Evolutionary conservation across 257 asterid species (phyloP).

Genomic region (Apocynum venetum): DNA sequence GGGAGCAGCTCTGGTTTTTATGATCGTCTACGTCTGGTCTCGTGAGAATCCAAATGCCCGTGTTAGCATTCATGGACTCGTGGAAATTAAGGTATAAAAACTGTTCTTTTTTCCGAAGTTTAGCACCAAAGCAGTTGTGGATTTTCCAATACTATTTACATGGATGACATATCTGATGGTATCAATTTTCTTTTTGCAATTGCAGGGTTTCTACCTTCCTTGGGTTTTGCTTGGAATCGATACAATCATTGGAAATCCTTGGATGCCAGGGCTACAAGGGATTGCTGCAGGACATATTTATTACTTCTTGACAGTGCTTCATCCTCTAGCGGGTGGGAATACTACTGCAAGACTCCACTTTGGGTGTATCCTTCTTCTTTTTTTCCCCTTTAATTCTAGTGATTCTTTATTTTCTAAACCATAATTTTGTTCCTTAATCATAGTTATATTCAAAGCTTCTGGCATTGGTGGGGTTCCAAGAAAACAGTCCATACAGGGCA

Average conservation of each 20-base stretch:
- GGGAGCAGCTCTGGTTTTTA: conserved; percentile 41
- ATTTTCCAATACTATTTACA: too few relatives aligned
- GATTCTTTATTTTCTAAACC: neutral
- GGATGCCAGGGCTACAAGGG: conserved; percentile 34
- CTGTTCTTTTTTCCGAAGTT: too few relatives aligned
- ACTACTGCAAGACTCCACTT: conserved; percentile 43
- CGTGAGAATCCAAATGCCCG: conserved; percentile 55
- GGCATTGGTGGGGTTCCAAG: conserved; percentile 49
- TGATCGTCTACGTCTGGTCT: conserved; percentile 46
- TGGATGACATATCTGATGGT: too few relatives aligned
- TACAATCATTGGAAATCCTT: conserved; percentile 44
- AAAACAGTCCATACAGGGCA: conserved; percentile 36
- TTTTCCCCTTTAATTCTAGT: neutral
- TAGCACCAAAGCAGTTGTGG: too few relatives aligned
- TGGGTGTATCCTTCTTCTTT: conserved; percentile 50
- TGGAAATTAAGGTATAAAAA: conserved; percentile 46
- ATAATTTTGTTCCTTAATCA: conserved; percentile 18
- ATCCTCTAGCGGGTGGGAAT: conserved; percentile 39
- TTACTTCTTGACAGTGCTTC: conserved; percentile 51
- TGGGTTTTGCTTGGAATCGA: conserved; percentile 42
- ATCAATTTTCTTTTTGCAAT: neutral
- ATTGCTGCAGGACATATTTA: conserved; percentile 49
- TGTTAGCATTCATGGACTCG: conserved; percentile 37
- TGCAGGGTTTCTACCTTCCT: conserved; percentile 48
- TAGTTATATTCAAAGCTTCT: too few relatives aligned